These are phyloP conservation scores for Malassezia yamatoensis DNA, from an alignment of 1,284 basidiomycete genomes.

Conservation along the genomic window DNA sequence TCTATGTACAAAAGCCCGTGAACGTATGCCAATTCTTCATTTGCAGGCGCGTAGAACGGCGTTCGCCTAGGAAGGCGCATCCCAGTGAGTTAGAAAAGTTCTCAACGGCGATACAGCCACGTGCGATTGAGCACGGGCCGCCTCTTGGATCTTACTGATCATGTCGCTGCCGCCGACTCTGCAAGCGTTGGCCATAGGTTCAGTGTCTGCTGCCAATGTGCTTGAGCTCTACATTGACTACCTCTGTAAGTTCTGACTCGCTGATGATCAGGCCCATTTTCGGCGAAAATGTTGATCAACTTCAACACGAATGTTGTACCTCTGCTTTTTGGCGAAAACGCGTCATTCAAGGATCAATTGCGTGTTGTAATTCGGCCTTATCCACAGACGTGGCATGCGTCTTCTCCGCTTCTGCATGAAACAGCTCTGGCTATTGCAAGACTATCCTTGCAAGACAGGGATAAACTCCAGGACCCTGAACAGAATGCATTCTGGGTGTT, in stretches of 20 bases:
- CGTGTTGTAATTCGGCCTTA: constrained; percentile 70
- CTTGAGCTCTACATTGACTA: constrained; percentile 61
- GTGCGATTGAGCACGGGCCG: constrained; percentile 1
- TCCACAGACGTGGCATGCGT: constrained; percentile 56
- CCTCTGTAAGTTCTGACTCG: constrained; percentile 18
- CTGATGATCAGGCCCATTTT: constrained; percentile 61
- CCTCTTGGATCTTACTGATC: not conserved
- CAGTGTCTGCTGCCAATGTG: constrained; percentile 61
- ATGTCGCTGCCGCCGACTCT: constrained; percentile 79
- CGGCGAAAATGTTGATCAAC: constrained; percentile 49
- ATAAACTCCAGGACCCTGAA: constrained; percentile 14
- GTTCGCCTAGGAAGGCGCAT: constrained; percentile 17
- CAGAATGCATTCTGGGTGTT: constrained; percentile 36
- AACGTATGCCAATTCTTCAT: constrained; percentile 9
- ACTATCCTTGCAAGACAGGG: constrained; percentile 50
- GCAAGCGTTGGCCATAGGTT: constrained; percentile 63
- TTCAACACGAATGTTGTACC: constrained; percentile 49
- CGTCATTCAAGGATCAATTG: constrained; percentile 61
- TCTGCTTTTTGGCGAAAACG: constrained; percentile 29
- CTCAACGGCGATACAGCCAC: not conserved
- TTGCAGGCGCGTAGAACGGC: constrained; percentile 11
- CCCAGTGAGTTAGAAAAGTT: not conserved
- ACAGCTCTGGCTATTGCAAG: constrained; percentile 62
- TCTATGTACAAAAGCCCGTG: constrained; percentile 6
- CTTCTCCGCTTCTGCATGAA: constrained; percentile 66